Evolutionary conservation across 2,329 filamentous ascomycete genomes (phyloP).

Genomic region (Sporothrix phasma): DNA sequence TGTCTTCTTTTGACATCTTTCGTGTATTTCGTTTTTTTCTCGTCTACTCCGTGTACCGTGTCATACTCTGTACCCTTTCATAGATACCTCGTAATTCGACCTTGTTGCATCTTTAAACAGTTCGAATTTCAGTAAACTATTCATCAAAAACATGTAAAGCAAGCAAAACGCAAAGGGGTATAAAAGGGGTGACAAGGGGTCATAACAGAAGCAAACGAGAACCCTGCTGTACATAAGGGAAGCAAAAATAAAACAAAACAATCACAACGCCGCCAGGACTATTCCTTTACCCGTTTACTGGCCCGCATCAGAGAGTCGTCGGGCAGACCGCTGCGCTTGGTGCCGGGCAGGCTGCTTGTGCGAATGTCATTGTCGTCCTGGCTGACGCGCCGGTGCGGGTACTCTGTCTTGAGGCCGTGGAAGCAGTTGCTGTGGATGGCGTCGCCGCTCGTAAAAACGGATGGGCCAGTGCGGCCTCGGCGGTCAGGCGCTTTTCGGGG

Average conservation of each 20-base stretch:
- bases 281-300: conserved; percentile 52
- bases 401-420: conserved; percentile 77
- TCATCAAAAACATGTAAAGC: neutral
- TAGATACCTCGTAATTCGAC: conserved; percentile 9
- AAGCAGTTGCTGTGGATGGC: conserved; percentile 77
- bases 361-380: conserved; percentile 94
- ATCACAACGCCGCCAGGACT: neutral
- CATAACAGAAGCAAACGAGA: neutral
- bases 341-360: conserved; percentile 80
- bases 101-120: conserved; percentile 4
- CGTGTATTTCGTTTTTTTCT: neutral
- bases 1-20: neutral
- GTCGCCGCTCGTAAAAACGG: conserved; percentile 68
- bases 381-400: conserved; percentile 81
- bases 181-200: neutral
- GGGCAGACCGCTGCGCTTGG: conserved; percentile 75
- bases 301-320: conserved; percentile 65
- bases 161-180: neutral
- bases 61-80: neutral
- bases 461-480: conserved; percentile 79
- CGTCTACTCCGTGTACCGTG: conserved; percentile 4
- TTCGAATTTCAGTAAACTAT: conserved; percentile 2
- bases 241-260: neutral
- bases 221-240: neutral
- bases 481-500: conserved; percentile 77